These are phyloP conservation scores for Thoreauomyces humboldtii DNA, from an alignment of 192 early-diverging fungal genomes.

Conservation along the genomic window DNA sequence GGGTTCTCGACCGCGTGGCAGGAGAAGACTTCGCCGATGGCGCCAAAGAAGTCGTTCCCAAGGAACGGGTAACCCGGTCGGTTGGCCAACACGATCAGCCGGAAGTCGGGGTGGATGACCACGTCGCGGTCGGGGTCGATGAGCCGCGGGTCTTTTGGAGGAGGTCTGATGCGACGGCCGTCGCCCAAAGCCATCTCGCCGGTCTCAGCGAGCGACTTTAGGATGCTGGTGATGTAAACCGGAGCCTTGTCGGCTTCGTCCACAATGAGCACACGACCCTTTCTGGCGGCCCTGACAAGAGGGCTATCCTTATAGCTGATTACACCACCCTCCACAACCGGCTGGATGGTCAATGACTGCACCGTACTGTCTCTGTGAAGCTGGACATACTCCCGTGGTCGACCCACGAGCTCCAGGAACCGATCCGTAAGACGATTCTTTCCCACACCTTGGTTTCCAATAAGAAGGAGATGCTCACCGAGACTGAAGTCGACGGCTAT, in stretches of 20 bases:
- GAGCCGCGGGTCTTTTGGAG: neutral
- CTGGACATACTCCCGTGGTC: conserved; percentile 78
- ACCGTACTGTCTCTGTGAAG: conserved; percentile 79
- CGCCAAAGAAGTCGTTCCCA: conserved; percentile 80
- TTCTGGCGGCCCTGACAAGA: conserved; percentile 51
- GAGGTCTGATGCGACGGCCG: conserved; percentile 63
- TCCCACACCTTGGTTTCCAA: conserved; percentile 77
- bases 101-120: conserved; percentile 57
- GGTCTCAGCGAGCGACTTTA: conserved; percentile 71
- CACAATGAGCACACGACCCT: conserved; percentile 69
- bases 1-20: conserved; percentile 74
- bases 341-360: conserved; percentile 71
- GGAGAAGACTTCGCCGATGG: conserved; percentile 74
- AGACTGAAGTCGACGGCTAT: conserved; percentile 77
- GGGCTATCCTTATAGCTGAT: conserved; percentile 72
- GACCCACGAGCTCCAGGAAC: conserved; percentile 66
- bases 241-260: conserved; percentile 86
- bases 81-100: conserved; percentile 83
- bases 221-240: conserved; percentile 70
- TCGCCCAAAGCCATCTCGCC: conserved; percentile 78
- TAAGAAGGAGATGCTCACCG: conserved; percentile 77
- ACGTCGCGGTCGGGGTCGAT: conserved; percentile 24
- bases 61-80: conserved; percentile 75
- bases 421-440: conserved; percentile 57
- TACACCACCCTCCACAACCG: conserved; percentile 67